These are phyloP conservation scores for Blastomyces gilchristii DNA, from an alignment of 2,329 filamentous ascomycete species.

Conservation along the genomic window DNA sequence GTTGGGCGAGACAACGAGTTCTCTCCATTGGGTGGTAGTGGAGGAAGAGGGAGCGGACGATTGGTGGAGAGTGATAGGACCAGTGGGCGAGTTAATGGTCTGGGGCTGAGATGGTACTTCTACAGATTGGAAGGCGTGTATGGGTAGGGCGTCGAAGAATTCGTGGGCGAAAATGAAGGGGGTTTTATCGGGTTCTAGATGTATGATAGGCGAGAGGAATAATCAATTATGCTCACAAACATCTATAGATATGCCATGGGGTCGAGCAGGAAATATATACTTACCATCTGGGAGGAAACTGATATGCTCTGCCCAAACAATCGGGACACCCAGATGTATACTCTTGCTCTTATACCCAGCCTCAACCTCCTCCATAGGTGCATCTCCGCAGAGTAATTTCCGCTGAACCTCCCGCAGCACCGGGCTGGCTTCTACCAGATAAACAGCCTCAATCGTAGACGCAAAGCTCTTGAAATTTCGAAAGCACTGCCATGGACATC, in stretches of 20 bases:
- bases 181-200: conserved; percentile 53
- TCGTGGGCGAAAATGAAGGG: conserved; percentile 96
- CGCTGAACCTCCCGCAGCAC: conserved; percentile 69
- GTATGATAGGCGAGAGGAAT: background rate
- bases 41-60: conserved; percentile 23
- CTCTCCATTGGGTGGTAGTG: conserved; percentile 60
- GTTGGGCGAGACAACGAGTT: conserved; percentile 65
- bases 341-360: conserved; percentile 63
- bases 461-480: conserved; percentile 70
- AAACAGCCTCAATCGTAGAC: conserved; percentile 70
- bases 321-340: conserved; percentile 63
- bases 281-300: conserved; percentile 64
- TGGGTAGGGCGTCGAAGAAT: conserved; percentile 95
- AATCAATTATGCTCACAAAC: background rate
- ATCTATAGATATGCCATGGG: conserved; percentile 13
- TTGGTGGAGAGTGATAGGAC: conserved; percentile 37
- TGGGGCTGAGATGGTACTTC: conserved; percentile 31
- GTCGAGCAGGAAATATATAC: conserved; percentile 17
- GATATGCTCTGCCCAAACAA: conserved; percentile 85
- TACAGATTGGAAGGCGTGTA: conserved; percentile 84
- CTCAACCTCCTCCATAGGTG: conserved; percentile 57
- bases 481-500: conserved; percentile 53
- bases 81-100: conserved; percentile 41
- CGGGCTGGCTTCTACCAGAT: conserved; percentile 87
- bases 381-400: conserved; percentile 65